These are phyloP conservation scores for Solanum lycopersicoides DNA, from an alignment of 257 asterid genomes.

Conservation along the genomic window DNA sequence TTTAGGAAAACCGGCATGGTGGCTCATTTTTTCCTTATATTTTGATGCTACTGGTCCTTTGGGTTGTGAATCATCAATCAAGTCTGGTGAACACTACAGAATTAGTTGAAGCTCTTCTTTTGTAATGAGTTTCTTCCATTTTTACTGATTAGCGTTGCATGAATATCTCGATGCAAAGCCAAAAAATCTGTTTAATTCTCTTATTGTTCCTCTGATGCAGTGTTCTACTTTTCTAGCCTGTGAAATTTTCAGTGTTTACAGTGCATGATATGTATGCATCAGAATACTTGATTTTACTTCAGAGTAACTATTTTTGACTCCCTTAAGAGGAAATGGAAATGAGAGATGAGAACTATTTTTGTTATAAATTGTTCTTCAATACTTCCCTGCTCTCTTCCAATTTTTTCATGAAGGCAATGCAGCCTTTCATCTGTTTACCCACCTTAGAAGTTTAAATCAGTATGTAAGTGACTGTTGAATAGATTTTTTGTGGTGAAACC, in stretches of 20 bases:
- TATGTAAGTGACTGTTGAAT: background rate
- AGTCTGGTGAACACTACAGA: background rate
- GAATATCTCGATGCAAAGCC: background rate
- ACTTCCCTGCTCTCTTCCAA: background rate
- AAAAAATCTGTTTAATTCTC: background rate
- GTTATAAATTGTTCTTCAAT: background rate
- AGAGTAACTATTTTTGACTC: background rate
- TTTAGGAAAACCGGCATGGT: background rate
- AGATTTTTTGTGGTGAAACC: background rate
- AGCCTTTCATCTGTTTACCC: background rate
- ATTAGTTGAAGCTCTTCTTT: background rate
- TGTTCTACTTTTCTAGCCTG: background rate
- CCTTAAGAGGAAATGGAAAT: background rate
- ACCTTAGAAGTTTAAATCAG: background rate
- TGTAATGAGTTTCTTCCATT: background rate
- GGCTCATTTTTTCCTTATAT: background rate
- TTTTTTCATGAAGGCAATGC: background rate
- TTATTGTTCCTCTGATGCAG: background rate
- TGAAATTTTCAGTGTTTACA: background rate
- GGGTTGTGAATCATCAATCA: background rate
- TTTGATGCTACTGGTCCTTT: background rate
- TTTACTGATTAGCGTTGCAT: background rate
- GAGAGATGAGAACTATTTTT: background rate
- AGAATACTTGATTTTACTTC: background rate
- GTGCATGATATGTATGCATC: background rate